Conservation (phyloP, 1,284 basidiomycete genomes). For the Megacollybia platyphylla region DNA sequence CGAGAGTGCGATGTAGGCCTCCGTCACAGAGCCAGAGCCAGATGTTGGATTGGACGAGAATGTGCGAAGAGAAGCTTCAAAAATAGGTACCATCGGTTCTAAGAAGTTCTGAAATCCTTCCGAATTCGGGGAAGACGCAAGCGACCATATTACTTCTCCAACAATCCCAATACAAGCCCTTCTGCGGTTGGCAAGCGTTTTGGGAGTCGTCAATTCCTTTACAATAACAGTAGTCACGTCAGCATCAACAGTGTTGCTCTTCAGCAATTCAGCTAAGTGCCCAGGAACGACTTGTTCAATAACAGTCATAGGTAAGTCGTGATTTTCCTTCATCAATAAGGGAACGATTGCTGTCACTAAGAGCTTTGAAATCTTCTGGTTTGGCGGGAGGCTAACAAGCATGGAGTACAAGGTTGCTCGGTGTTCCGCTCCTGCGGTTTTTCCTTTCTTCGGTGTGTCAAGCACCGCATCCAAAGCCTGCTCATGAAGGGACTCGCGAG, state of each 20-base stretch:
- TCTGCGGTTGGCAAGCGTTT: constrained; percentile 32
- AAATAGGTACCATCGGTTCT: constrained; percentile 37
- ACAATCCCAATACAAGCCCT: constrained; percentile 35
- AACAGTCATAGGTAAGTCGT: constrained; percentile 47
- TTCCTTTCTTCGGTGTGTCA: constrained; percentile 64
- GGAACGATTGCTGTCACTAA: constrained; percentile 44
- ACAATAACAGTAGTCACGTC: constrained; percentile 36
- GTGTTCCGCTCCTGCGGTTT: constrained; percentile 80
- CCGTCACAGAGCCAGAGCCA: constrained; percentile 53
- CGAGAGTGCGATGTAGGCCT: constrained; percentile 73
- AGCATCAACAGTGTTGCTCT: constrained; percentile 24
- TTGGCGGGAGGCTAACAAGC: constrained; percentile 44
- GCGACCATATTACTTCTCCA: constrained; percentile 22
- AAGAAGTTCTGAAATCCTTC: constrained; percentile 34
- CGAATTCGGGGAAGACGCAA: constrained; percentile 8
- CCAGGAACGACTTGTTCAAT: constrained; percentile 41
- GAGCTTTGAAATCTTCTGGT: constrained; percentile 32
- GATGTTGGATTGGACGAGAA: constrained; percentile 46
- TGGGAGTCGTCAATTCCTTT: constrained; percentile 55
- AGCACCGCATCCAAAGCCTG: constrained; percentile 54
- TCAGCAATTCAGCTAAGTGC: constrained; percentile 49
- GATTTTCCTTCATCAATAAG: constrained; percentile 69
- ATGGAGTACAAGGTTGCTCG: constrained; percentile 74
- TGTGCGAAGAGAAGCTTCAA: constrained; percentile 64
- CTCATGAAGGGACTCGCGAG: constrained; percentile 21